phyloP scores from a whole-genome alignment of 495 filamentous ascomycete genomes.

The Xylaria telfairii region DNA sequence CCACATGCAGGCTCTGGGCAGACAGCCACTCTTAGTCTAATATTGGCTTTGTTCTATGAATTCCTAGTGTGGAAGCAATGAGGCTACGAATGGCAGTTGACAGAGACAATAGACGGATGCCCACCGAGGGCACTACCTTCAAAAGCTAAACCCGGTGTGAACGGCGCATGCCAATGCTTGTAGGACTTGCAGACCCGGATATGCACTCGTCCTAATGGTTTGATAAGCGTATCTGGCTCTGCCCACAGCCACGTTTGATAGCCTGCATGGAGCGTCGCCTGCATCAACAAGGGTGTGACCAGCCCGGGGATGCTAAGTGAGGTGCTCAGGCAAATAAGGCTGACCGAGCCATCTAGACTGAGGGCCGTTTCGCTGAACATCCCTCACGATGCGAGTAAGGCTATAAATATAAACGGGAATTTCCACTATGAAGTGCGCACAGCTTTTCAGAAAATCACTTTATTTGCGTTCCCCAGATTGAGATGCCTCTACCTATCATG shows the following conservation, averaged over 20 bases:
- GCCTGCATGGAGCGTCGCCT: conserved; percentile 5
- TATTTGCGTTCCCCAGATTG: background rate
- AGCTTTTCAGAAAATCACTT: background rate
- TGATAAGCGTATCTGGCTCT: background rate
- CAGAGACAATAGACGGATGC: background rate
- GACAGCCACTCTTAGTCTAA: conserved; percentile 1
- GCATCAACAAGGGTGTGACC: background rate
- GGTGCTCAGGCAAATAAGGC: conserved; percentile 11
- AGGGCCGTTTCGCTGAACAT: background rate
- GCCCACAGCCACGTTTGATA: conserved; percentile 13
- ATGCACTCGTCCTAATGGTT: background rate
- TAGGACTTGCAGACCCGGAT: background rate
- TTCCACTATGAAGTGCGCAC: background rate
- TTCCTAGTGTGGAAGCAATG: background rate
- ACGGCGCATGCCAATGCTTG: background rate
- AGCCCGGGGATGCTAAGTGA: background rate
- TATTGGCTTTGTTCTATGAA: background rate
- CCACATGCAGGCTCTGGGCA: conserved; percentile 12
- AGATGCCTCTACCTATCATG: background rate
- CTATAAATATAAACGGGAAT: background rate
- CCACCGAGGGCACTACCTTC: background rate
- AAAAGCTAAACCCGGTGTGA: background rate
- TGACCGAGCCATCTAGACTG: conserved; percentile 7
- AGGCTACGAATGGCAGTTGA: conserved; percentile 16
- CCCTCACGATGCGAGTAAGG: background rate